Conservation (phyloP, 768 basidiomycete species). For the Auricularia auricula-judae region DNA sequence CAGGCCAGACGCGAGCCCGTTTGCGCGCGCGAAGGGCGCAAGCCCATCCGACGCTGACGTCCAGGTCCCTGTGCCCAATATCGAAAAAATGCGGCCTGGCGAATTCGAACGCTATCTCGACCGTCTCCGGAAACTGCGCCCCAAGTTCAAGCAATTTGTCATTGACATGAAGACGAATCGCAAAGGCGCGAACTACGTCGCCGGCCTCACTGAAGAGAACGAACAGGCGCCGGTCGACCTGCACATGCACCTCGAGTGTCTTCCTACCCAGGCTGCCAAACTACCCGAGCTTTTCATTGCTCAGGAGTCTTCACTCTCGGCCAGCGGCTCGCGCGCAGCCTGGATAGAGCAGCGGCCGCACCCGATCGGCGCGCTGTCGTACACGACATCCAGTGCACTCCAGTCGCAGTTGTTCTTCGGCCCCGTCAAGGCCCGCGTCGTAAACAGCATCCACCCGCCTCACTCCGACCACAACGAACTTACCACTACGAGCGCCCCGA, state of each 20-base stretch:
- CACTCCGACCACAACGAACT: too few species aligned
- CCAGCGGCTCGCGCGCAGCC: neutral
- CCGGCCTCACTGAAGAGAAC: neutral
- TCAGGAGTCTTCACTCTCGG: neutral
- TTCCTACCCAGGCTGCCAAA: neutral
- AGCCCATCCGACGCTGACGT: neutral
- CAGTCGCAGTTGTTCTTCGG: conserved; percentile 41
- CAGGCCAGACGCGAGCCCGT: neutral
- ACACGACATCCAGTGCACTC: conserved; percentile 41
- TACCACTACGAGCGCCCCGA: conserved; percentile 6
- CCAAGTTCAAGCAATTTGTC: conserved; percentile 42
- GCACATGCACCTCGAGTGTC: neutral
- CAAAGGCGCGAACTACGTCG: neutral
- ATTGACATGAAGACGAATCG: conserved; percentile 13
- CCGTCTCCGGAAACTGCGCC: conserved; percentile 45
- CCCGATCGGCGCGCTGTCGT: conserved; percentile 47
- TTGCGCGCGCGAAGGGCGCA: neutral
- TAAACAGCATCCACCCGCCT: conserved; percentile 19
- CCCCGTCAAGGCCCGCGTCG: conserved; percentile 49
- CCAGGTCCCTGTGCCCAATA: conserved; percentile 33
- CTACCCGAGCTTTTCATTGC: neutral
- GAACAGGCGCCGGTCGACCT: neutral
- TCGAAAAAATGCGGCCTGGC: conserved; percentile 45
- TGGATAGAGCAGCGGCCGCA: conserved; percentile 58
- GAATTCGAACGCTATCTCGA: conserved; percentile 50